Conservation (phyloP, 139 green algal species). For the Coccomyxa sp. region DNA sequence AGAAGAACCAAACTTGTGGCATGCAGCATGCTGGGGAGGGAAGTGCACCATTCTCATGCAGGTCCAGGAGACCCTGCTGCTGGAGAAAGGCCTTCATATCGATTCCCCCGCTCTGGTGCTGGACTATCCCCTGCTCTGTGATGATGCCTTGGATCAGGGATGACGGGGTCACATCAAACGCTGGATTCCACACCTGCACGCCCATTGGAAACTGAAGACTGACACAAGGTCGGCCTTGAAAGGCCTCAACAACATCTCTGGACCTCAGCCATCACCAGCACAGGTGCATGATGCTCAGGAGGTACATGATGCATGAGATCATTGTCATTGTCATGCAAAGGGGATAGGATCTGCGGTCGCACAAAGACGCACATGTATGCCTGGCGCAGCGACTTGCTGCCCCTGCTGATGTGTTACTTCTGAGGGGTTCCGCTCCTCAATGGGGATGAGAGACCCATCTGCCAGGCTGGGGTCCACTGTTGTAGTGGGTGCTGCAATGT, state of each 20-base stretch:
- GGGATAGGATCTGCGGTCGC: too few relatives aligned
- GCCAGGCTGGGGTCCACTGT: conserved; percentile 74
- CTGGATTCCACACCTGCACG: conserved; percentile 85
- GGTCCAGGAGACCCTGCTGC: background rate
- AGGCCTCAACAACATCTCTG: too few relatives aligned
- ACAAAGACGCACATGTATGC: conserved; percentile 62
- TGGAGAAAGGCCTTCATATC: conserved; percentile 52
- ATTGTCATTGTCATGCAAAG: too few relatives aligned
- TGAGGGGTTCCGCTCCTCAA: conserved; percentile 75
- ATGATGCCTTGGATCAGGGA: conserved; percentile 90
- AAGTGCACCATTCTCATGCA: background rate
- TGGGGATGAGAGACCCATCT: conserved; percentile 76
- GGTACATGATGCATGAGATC: too few relatives aligned
- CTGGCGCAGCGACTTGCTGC: conserved; percentile 59
- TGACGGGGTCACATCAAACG: conserved; percentile 90
- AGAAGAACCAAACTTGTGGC: too few relatives aligned
- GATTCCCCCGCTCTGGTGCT: conserved; percentile 38
- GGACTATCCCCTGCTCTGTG: conserved; percentile 84
- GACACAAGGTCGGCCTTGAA: too few relatives aligned
- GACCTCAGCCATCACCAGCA: background rate
- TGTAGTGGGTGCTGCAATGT: conserved; percentile 87
- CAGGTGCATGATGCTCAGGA: background rate
- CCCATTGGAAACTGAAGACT: too few relatives aligned
- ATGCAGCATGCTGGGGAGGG: too few relatives aligned
- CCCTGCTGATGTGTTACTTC: conserved; percentile 77